Conservation (phyloP, 495 filamentous ascomycete genomes). For the Tuber aestivum region DNA sequence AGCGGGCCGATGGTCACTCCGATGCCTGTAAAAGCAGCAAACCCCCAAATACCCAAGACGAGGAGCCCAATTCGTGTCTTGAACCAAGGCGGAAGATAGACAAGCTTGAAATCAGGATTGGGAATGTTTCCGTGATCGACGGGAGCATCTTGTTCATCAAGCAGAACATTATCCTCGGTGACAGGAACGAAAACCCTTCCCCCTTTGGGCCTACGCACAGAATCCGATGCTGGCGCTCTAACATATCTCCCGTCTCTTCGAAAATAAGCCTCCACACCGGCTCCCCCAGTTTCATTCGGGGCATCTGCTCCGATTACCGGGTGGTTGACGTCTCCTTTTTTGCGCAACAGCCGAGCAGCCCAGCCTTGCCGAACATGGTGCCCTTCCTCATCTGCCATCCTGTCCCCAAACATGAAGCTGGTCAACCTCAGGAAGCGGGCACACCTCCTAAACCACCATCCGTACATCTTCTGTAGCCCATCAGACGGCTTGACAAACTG, state of each 20-base stretch:
- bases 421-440: constrained; percentile 73
- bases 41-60: constrained; percentile 84
- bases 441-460: constrained; percentile 93
- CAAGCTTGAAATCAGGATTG: constrained; percentile 63
- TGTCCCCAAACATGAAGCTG: constrained; percentile 86
- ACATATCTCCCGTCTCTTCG: constrained; percentile 75
- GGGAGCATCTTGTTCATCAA: constrained; percentile 50
- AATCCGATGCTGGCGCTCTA: constrained; percentile 81
- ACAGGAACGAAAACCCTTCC: constrained; percentile 74
- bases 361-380: constrained; percentile 54
- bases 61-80: constrained; percentile 72
- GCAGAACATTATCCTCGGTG: constrained; percentile 59
- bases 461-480: constrained; percentile 73
- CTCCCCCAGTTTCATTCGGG: constrained; percentile 28
- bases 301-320: constrained; percentile 47
- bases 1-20: constrained; percentile 78
- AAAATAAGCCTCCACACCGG: constrained; percentile 49
- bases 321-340: constrained; percentile 50
- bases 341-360: constrained; percentile 48
- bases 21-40: constrained; percentile 88
- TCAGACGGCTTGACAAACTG: constrained; percentile 77
- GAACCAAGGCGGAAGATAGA: constrained; percentile 88
- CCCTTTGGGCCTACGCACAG: constrained; percentile 86
- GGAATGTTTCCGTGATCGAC: constrained; percentile 58
- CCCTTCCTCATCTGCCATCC: constrained; percentile 76